These are phyloP conservation scores for Gaeumannomyces tritici DNA, from an alignment of 2,329 filamentous ascomycete genomes.

Conservation along the genomic window DNA sequence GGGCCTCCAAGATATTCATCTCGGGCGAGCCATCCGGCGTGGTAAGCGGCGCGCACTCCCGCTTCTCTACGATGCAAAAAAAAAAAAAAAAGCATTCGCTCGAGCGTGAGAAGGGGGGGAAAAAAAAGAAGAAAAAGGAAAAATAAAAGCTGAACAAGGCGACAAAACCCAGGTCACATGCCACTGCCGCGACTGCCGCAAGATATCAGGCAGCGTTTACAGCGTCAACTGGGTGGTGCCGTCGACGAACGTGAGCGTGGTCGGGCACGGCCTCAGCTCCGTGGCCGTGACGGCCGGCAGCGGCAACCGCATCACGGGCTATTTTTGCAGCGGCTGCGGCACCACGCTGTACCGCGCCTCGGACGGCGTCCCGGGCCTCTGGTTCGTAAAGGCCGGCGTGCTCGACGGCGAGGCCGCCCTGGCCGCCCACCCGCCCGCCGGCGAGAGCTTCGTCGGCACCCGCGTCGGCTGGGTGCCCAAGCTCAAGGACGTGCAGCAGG, in stretches of 20 bases:
- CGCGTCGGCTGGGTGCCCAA: background rate
- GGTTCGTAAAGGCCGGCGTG: slow-evolving; percentile 1
- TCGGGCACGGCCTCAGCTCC: background rate
- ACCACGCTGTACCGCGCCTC: slow-evolving; percentile 1
- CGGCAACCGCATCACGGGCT: slow-evolving; percentile 1
- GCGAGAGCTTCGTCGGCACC: background rate
- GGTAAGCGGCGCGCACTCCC: too few species aligned
- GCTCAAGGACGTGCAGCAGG: background rate
- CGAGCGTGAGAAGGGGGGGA: too few species aligned
- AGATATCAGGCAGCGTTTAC: background rate
- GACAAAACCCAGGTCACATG: background rate
- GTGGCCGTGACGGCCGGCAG: background rate
- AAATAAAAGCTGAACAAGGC: too few species aligned
- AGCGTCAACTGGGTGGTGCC: slow-evolving; percentile 2
- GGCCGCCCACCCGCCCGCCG: background rate
- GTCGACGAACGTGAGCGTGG: background rate
- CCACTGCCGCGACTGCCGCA: slow-evolving; percentile 3
- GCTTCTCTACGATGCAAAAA: too few species aligned
- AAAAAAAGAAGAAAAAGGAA: too few species aligned
- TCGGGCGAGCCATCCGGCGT: background rate
- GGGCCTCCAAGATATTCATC: background rate
- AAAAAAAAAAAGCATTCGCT: too few species aligned
- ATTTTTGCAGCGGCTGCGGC: background rate
- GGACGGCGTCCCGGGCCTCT: background rate
- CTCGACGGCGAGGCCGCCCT: background rate